These are phyloP conservation scores for Tricholoma saponaceum DNA, from an alignment of 768 basidiomycete genomes.

Conservation along the genomic window DNA sequence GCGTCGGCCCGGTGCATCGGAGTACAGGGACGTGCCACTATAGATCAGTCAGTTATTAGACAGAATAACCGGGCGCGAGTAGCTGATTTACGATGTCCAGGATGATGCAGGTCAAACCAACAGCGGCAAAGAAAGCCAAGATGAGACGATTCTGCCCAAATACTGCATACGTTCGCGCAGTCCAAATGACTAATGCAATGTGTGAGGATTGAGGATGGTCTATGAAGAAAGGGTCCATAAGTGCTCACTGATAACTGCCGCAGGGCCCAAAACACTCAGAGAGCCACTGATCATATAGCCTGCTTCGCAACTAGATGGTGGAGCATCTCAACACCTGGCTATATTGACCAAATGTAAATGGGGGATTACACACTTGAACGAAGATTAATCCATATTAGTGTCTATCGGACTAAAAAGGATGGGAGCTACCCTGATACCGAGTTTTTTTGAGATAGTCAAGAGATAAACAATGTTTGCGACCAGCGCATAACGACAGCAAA, in stretches of 20 bases:
- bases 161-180: slow-evolving; percentile 21
- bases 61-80: too few relatives aligned
- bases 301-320: slow-evolving; percentile 18
- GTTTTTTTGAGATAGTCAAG: slow-evolving; percentile 18
- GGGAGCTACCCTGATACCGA: background rate
- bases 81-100: too few relatives aligned
- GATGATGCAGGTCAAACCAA: too few relatives aligned
- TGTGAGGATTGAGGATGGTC: too few relatives aligned
- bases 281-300: slow-evolving; percentile 25
- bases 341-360: background rate
- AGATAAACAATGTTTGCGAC: slow-evolving; percentile 24
- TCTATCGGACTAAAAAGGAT: background rate
- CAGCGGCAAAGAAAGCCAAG: slow-evolving; percentile 16
- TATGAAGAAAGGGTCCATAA: too few relatives aligned
- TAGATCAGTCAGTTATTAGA: too few relatives aligned
- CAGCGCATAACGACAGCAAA: slow-evolving; percentile 24
- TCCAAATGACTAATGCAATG: too few relatives aligned
- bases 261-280: slow-evolving; percentile 26
- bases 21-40: too few relatives aligned
- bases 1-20: too few relatives aligned
- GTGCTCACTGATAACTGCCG: slow-evolving; percentile 22
- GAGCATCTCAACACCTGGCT: background rate
- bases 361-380: background rate
- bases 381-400: background rate
- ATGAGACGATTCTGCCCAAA: slow-evolving; percentile 18